phyloP scores from a whole-genome alignment of 108 stramenopile species.

The Nitzschia sp. region DNA sequence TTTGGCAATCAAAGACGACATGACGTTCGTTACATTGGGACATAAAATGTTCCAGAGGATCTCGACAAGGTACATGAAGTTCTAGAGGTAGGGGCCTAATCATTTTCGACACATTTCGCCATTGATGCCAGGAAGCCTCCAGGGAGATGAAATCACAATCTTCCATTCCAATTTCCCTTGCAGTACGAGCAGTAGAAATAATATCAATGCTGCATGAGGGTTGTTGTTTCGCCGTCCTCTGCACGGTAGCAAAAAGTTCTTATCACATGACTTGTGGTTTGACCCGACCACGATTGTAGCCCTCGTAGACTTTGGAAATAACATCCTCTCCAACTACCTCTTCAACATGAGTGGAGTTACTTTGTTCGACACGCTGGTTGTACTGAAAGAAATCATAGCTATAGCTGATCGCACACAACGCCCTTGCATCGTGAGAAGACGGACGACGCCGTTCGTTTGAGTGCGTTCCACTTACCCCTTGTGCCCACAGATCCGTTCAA shows the following conservation, averaged over 20 bases:
- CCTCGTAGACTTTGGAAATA: not conserved
- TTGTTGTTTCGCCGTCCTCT: no score
- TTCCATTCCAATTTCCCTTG: constrained; percentile 40
- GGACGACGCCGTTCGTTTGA: no score
- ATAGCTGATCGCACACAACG: no score
- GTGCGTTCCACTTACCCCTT: constrained; percentile 34
- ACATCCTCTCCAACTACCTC: not conserved
- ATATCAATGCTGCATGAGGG: no score
- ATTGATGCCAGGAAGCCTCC: constrained; percentile 9
- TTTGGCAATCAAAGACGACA: constrained; percentile 26
- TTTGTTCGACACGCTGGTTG: not conserved
- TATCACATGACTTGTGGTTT: constrained; percentile 9
- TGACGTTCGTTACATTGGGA: constrained; percentile 37
- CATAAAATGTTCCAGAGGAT: constrained; percentile 45
- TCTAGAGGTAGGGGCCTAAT: constrained; percentile 35
- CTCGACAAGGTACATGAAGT: constrained; percentile 52
- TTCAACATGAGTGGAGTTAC: no score
- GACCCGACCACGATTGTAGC: constrained; percentile 29
- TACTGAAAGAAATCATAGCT: not conserved
- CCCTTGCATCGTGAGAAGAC: no score
- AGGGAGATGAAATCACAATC: constrained; percentile 48
- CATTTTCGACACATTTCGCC: constrained; percentile 3
- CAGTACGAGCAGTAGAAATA: no score
- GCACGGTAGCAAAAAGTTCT: no score
- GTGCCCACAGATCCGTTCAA: constrained; percentile 49